Conservation (phyloP, 2,329 filamentous ascomycete genomes). For the Nemania sp. region DNA sequence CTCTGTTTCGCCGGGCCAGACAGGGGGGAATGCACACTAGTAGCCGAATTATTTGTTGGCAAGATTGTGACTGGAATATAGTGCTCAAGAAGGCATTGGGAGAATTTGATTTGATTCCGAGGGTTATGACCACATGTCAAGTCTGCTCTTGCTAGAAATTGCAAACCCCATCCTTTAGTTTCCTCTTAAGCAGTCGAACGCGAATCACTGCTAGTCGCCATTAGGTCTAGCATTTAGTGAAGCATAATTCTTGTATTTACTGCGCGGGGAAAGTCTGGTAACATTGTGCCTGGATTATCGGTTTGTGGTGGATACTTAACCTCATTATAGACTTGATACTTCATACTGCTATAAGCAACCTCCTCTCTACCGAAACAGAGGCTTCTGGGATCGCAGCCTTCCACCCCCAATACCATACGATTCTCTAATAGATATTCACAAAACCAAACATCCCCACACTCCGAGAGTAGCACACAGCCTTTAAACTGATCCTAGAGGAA, state of each 20-base stretch:
- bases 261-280: too few species aligned
- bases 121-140: too few species aligned
- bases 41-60: not conserved
- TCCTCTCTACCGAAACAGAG: not conserved
- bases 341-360: not conserved
- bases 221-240: too few species aligned
- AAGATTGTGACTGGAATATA: too few species aligned
- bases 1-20: slow-evolving; percentile 8
- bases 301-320: not conserved
- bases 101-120: too few species aligned
- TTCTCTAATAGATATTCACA: not conserved
- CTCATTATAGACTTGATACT: not conserved
- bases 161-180: too few species aligned
- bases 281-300: too few species aligned
- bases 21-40: not conserved
- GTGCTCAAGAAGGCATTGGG: too few species aligned
- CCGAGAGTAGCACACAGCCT: not conserved
- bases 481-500: not conserved
- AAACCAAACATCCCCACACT: not conserved
- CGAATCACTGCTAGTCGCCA: too few species aligned
- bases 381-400: not conserved
- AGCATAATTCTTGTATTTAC: too few species aligned
- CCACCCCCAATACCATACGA: not conserved
- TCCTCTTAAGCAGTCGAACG: too few species aligned
- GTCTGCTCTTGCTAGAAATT: too few species aligned